These are phyloP conservation scores for Ochetophila trinervis DNA, from an alignment of 306 rosid genomes.

Conservation along the genomic window DNA sequence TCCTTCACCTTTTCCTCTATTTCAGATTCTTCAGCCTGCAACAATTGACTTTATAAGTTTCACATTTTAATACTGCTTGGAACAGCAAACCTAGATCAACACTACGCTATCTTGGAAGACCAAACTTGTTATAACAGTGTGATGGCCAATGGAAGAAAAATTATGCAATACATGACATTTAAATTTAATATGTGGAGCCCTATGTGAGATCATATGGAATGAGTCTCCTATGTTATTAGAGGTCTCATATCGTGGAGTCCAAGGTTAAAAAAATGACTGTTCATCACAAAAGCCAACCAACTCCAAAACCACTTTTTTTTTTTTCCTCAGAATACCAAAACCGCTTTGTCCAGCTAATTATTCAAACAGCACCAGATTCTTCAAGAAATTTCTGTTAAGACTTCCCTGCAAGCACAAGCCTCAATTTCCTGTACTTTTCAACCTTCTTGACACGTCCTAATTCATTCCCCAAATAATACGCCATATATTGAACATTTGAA, in stretches of 20 bases:
- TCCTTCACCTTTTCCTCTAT: constrained; percentile 56
- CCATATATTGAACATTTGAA: neutral
- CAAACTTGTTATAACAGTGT: too few relatives aligned
- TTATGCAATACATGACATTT: too few relatives aligned
- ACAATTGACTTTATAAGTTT: constrained; percentile 14
- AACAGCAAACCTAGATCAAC: neutral
- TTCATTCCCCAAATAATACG: too few relatives aligned
- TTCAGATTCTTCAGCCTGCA: constrained; percentile 79
- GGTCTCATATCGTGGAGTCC: too few relatives aligned
- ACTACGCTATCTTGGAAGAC: neutral
- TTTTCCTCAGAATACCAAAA: too few relatives aligned
- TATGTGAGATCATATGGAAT: too few relatives aligned
- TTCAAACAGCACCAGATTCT: neutral
- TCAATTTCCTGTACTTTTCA: neutral
- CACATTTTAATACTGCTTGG: neutral
- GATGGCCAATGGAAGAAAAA: too few relatives aligned
- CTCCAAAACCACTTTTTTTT: neutral
- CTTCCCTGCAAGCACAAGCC: neutral
- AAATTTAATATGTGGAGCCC: too few relatives aligned
- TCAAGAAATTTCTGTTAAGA: neutral
- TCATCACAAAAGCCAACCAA: too few relatives aligned
- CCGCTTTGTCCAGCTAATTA: neutral
- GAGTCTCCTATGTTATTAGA: too few relatives aligned
- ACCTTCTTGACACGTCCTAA: neutral
- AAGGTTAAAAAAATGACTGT: too few relatives aligned